These are phyloP conservation scores for Ceriops tagal DNA, from an alignment of 345 rosid genomes.

Conservation along the genomic window DNA sequence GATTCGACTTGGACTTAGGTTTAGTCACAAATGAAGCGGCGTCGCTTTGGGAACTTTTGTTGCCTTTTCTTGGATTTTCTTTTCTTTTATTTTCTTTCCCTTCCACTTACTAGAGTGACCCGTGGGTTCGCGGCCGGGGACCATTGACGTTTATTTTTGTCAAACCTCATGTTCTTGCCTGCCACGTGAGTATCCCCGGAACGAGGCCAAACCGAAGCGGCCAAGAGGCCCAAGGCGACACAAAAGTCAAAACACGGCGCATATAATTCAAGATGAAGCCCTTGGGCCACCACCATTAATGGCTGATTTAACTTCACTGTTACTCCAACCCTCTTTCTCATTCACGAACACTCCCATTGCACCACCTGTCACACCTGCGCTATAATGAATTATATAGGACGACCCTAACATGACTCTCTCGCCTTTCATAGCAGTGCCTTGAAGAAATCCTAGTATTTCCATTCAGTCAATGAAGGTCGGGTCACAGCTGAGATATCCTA, in stretches of 20 bases:
- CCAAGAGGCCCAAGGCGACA: neutral
- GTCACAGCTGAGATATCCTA: constrained; percentile 45
- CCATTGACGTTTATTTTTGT: too few relatives aligned
- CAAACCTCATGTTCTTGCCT: too few relatives aligned
- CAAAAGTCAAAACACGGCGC: neutral
- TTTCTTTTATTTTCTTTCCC: too few relatives aligned
- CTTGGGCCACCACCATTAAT: neutral
- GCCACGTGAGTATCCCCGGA: neutral
- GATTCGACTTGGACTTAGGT: too few relatives aligned
- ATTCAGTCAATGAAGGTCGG: constrained; percentile 11
- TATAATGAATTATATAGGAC: neutral
- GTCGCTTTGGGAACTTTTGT: too few relatives aligned
- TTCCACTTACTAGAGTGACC: too few relatives aligned
- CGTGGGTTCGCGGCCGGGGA: too few relatives aligned
- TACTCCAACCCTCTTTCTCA: neutral
- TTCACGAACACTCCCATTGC: neutral
- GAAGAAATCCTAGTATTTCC: neutral
- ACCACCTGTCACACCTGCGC: neutral
- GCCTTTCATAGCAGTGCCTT: neutral
- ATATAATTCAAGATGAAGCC: neutral
- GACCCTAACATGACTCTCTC: neutral
- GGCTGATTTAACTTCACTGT: neutral
- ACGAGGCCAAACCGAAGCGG: neutral
- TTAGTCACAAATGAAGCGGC: too few relatives aligned
- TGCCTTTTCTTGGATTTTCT: too few relatives aligned